Evolutionary conservation across 78 protist genomes (phyloP).

Genomic region (Dictyostelium citrinum): DNA sequence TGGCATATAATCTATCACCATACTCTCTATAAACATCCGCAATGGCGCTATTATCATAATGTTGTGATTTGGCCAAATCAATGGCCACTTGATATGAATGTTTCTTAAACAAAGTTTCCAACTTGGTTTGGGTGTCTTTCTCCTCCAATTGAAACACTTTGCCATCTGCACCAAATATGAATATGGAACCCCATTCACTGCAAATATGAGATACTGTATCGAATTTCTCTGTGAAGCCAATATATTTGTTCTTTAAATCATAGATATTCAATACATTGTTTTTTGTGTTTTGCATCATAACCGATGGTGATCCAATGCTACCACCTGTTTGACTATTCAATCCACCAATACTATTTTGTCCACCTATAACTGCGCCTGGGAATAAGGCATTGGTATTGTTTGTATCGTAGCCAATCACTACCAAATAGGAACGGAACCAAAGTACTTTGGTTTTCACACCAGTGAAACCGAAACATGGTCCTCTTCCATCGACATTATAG

Average conservation of each 20-base stretch:
- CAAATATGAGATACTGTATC: conserved; percentile 71
- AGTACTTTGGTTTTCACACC: conserved; percentile 55
- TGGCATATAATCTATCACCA: conserved; percentile 95
- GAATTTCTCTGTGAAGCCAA: conserved; percentile 82
- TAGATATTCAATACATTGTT: conserved; percentile 83
- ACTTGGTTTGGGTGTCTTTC: conserved; percentile 94
- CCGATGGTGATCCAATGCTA: conserved; percentile 11
- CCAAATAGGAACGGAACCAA: conserved; percentile 87
- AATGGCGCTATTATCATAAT: conserved; percentile 81
- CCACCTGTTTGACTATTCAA: not conserved
- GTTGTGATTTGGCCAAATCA: conserved; percentile 83
- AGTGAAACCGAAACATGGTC: conserved; percentile 76
- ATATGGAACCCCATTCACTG: conserved; percentile 91
- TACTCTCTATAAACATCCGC: conserved; percentile 90
- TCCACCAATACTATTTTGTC: not conserved
- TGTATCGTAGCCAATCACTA: conserved; percentile 76
- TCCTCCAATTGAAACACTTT: conserved; percentile 88
- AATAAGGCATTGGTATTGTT: not conserved
- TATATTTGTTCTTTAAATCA: conserved; percentile 87
- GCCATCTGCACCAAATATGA: conserved; percentile 77
- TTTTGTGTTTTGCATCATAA: not conserved
- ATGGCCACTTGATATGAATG: conserved; percentile 91
- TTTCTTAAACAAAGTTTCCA: conserved; percentile 94
- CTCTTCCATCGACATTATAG: conserved; percentile 65
- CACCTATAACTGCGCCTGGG: not conserved